Conservation (phyloP, 805 yeast species). For the Torulaspora franciscae region DNA sequence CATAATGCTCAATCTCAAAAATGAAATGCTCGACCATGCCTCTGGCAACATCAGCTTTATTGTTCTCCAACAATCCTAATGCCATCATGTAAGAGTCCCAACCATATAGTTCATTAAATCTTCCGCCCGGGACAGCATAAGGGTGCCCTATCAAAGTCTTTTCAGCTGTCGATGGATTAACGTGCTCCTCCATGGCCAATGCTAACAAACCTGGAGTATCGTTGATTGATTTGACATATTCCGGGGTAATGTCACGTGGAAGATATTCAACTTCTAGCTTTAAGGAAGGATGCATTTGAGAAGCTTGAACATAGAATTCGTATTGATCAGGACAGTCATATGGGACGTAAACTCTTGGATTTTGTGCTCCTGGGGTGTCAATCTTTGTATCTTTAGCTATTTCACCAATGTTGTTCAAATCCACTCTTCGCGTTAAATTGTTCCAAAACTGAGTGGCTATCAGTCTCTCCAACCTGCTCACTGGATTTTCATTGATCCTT, state of each 20-base stretch:
- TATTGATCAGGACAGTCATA: constrained; percentile 62
- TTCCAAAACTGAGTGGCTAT: constrained; percentile 79
- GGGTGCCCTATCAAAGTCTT: constrained; percentile 60
- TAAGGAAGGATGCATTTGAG: constrained; percentile 50
- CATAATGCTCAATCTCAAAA: constrained; percentile 84
- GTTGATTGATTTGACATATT: constrained; percentile 70
- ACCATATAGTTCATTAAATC: constrained; percentile 94
- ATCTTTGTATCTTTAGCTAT: constrained; percentile 81
- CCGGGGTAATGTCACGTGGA: constrained; percentile 71
- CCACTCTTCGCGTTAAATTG: constrained; percentile 65
- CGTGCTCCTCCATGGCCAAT: constrained; percentile 56
- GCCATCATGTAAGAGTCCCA: constrained; percentile 97
- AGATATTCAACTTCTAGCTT: constrained; percentile 69
- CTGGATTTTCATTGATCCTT: constrained; percentile 83
- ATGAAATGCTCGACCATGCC: constrained; percentile 92
- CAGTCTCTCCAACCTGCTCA: constrained; percentile 64
- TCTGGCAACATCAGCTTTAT: constrained; percentile 62
- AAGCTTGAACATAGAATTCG: constrained; percentile 55
- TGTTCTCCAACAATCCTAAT: constrained; percentile 69
- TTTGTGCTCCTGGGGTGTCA: constrained; percentile 52
- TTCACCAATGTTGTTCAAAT: constrained; percentile 52
- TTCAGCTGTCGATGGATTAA: constrained; percentile 50
- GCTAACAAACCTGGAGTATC: constrained; percentile 82
- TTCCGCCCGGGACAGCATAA: constrained; percentile 94
- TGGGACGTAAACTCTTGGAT: constrained; percentile 78